Base-by-base conservation (phyloP, 305 asterid genomes). In the Fraxinus latifolia region DNA sequence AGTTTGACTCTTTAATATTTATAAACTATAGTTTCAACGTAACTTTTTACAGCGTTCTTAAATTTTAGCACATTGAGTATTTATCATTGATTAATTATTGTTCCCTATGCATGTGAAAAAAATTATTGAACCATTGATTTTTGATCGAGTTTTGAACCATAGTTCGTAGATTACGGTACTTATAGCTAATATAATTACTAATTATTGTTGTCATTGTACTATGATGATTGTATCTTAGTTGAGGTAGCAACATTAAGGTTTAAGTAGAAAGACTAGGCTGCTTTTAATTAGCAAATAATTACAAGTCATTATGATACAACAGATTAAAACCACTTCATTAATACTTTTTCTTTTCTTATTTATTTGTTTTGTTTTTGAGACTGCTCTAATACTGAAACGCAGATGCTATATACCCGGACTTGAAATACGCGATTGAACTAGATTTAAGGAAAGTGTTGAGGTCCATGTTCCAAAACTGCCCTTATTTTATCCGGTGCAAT, bases 381-480 rank as follows among this genome's bases (percentile, higher is more conserved):
- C 23, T 8, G 7, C 62, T 53, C 23, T 53, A 17, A 4, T 15
- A 15, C 60, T n/a, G 70, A 7, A 7, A 58, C 31, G 27, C 82
- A 2, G 29, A 83, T 81, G 84, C 58, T 42, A 53, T 37, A 74
- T 42, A 60, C 62, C 0, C 76, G 76, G 76, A 70, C 23, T 31
- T 86, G 91, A 89, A 88, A 77, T 71, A 36, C 83, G 36, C 79
- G 58, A 81, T 25, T 89, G 50, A 90, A 89, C 84, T 85, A 83
- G 83, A 90, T 89, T 91, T 87, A 75, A 91, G 90, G 88, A 78
- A 5, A 82, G 76, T 67, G 72, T 88, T 90, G 88, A 90, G 87
- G 88, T 94, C 98, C 98, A 93, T 31, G 2, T 60, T 81, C 72
- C 83, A 36, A 83, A 84, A 83, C 68, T 83, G 55, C 58, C 85